Evolutionary conservation across 108 stramenopile species (phyloP).

Genomic region (Cyclotella sp.): DNA sequence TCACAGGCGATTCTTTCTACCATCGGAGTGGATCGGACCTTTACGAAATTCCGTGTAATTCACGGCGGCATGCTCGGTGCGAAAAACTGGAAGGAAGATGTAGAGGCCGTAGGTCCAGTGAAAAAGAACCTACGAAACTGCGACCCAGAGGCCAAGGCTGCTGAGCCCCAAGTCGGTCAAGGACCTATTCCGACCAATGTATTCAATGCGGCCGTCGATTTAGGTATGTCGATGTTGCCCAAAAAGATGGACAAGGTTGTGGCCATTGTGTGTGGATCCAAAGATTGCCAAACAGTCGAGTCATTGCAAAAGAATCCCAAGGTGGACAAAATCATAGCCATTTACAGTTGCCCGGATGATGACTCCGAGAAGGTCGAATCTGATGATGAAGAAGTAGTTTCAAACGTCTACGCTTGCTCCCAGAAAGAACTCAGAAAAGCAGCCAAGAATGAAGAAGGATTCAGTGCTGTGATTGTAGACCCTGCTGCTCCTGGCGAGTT

Average conservation of each 20-base stretch:
- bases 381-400: slow-evolving; percentile 29
- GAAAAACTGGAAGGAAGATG: slow-evolving; percentile 81
- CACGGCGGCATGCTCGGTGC: slow-evolving; percentile 85
- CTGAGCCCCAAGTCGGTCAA: slow-evolving; percentile 46
- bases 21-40: slow-evolving; percentile 22
- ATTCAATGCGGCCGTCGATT: slow-evolving; percentile 38
- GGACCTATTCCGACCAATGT: slow-evolving; percentile 44
- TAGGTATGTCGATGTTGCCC: slow-evolving; percentile 36
- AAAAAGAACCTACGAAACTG: slow-evolving; percentile 53
- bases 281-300: slow-evolving; percentile 43
- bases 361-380: slow-evolving; percentile 24
- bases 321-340: slow-evolving; percentile 53
- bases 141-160: slow-evolving; percentile 44
- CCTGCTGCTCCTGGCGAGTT: slow-evolving; percentile 42
- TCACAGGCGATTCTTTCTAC: slow-evolving; percentile 40
- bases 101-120: slow-evolving; percentile 71
- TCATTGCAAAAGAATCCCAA: slow-evolving; percentile 42
- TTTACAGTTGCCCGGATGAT: slow-evolving; percentile 45
- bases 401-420: slow-evolving; percentile 38
- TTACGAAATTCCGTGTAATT: slow-evolving; percentile 70
- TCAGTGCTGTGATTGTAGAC: slow-evolving; percentile 52
- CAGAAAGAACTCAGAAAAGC: slow-evolving; percentile 46
- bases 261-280: slow-evolving; percentile 45
- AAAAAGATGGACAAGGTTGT: slow-evolving; percentile 59
- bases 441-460: slow-evolving; percentile 52